Evolutionary conservation across 2,329 filamentous ascomycete genomes (phyloP).

Genomic region (Alternaria solani): DNA sequence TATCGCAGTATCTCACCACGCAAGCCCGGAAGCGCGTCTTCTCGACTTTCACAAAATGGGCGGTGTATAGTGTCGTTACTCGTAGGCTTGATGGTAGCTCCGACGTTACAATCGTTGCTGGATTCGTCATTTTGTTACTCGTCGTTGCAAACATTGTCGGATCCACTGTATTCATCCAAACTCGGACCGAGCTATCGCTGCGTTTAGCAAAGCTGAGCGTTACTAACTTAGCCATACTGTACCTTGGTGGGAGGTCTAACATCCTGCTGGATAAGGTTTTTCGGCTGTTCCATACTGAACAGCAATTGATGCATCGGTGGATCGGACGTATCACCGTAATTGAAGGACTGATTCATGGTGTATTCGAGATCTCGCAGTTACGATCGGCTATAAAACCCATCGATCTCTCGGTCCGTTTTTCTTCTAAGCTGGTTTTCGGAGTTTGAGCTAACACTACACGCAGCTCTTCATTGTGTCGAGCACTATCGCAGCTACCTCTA

Average conservation of each 20-base stretch:
- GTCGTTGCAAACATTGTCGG: background rate
- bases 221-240: background rate
- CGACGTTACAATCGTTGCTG: background rate
- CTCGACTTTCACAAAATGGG: background rate
- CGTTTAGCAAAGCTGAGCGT: background rate
- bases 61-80: background rate
- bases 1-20: background rate
- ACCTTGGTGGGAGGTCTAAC: conserved; percentile 2
- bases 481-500: background rate
- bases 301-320: conserved; percentile 12
- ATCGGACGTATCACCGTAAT: conserved; percentile 8
- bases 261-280: background rate
- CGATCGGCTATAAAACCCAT: background rate
- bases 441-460: background rate
- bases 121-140: background rate
- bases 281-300: background rate
- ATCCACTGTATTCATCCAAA: background rate
- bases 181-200: background rate
- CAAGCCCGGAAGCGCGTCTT: background rate
- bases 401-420: background rate
- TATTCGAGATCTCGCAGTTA: background rate
- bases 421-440: too few species aligned
- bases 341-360: background rate
- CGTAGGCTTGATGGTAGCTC: background rate
- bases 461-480: background rate